Evolutionary conservation across 2,329 filamentous ascomycete species (phyloP), one percentile per base, ranked within the genome.

Genomic region (Fusarium sp.): DNA sequence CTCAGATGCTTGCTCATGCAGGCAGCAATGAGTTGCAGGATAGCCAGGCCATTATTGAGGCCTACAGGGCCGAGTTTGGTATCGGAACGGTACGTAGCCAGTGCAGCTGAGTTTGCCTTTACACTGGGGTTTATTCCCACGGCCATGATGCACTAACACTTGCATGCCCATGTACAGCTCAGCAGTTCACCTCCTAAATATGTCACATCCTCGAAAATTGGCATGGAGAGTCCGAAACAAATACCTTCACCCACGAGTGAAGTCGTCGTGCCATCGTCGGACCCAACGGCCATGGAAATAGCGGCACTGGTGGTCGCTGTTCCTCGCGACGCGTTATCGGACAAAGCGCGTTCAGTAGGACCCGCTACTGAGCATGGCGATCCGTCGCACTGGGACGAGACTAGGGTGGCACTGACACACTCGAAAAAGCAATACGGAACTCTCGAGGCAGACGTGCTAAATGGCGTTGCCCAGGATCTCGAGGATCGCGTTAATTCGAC

Each of bases 21-120:
- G 79, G 77, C 53, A 73, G 62, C 58, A 74, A 77, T 62, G 81
- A 82, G 55, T 79, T 81, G 10, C 82, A 84, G 68, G 82, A 84
- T 70, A 84, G 80, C 75, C 82, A 84, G 73, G 74, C 76, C 26
- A 74, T 84, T 26, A 68, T 82, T 4, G 77, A 80, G 35, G 76
- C 76, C 57, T 77, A 82, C 67, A 78, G 77, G 64, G 75, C 73
- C 21, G 75, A 80, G 59, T 79, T 82, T 59, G 81, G 80, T 57
- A 75, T 80, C 18, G 78, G 75, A 46, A 71, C 75, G 75, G 82
- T 83, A 77, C 73, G 81, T 82, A 69, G 20, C 67, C 70, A 69
- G 63, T 74, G 69, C 50, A 61, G 42, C 38, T 41, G 48, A 28
- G 31, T 35, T 35, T 46, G 6, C 16, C 16, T 24, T 33, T 53